Conservation (phyloP, 257 asterid genomes). For the Petrea volubilis region DNA sequence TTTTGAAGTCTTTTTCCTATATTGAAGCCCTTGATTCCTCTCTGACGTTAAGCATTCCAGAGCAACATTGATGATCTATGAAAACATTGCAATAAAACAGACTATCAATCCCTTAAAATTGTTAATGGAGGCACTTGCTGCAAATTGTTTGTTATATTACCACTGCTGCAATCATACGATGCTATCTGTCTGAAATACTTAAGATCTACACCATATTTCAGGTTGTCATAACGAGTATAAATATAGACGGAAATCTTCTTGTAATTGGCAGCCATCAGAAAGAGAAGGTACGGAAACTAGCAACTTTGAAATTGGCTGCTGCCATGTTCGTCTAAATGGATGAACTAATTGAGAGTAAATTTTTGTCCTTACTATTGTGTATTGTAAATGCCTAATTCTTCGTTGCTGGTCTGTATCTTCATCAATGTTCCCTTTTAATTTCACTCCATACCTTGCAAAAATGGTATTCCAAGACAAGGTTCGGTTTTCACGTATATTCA, state of each 20-base stretch:
- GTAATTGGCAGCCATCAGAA: slow-evolving; percentile 90
- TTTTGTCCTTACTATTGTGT: background rate
- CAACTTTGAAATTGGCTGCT: slow-evolving; percentile 6
- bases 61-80: background rate
- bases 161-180: background rate
- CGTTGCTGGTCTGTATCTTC: slow-evolving; percentile 16
- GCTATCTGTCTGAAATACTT: background rate
- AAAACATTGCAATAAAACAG: background rate
- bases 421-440: slow-evolving; percentile 1
- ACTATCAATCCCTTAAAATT: background rate
- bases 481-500: slow-evolving; percentile 1
- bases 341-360: background rate
- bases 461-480: background rate
- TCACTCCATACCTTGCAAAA: background rate
- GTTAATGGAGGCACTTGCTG: background rate
- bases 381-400: background rate
- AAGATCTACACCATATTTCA: slow-evolving; percentile 33
- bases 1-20: background rate
- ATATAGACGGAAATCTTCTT: slow-evolving; percentile 74
- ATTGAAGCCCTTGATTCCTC: background rate
- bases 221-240: slow-evolving; percentile 96
- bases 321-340: background rate
- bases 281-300: slow-evolving; percentile 59
- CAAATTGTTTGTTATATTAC: background rate
- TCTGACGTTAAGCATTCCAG: background rate